These are phyloP conservation scores for Yamadazyma phyllophila DNA, from an alignment of 805 yeast genomes.

Conservation along the genomic window DNA sequence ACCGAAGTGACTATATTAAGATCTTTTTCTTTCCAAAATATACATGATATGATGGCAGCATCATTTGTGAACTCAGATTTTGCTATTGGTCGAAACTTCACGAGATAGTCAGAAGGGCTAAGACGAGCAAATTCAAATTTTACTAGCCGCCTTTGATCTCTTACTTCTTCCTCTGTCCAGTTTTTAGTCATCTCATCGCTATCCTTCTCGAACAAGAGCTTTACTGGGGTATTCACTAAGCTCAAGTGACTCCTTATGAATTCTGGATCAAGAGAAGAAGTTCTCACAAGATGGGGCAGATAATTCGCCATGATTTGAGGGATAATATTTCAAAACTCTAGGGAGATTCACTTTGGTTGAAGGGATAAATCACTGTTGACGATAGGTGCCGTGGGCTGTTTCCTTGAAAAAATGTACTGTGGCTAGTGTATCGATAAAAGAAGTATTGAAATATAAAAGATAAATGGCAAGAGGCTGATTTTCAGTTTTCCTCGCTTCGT, in stretches of 20 bases:
- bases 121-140: constrained; percentile 39
- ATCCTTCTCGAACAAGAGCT: constrained; percentile 28
- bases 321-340: not conserved
- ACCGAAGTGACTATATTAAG: constrained; percentile 61
- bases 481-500: constrained; percentile 6
- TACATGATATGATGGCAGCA: constrained; percentile 55
- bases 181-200: constrained; percentile 33
- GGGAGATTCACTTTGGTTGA: not conserved
- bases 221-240: constrained; percentile 26
- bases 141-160: constrained; percentile 47
- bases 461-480: not conserved
- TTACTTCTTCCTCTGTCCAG: constrained; percentile 49
- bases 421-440: not conserved
- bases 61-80: constrained; percentile 35
- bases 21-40: constrained; percentile 50
- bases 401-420: not conserved
- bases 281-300: constrained; percentile 18
- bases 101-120: constrained; percentile 28
- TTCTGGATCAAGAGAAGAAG: constrained; percentile 23
- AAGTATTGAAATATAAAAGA: not conserved
- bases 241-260: constrained; percentile 18
- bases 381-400: no score
- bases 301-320: constrained; percentile 2
- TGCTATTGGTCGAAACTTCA: constrained; percentile 37
- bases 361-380: no score